phyloP scores from a whole-genome alignment of 805 yeast genomes.

The Metschnikowia proteae region DNA sequence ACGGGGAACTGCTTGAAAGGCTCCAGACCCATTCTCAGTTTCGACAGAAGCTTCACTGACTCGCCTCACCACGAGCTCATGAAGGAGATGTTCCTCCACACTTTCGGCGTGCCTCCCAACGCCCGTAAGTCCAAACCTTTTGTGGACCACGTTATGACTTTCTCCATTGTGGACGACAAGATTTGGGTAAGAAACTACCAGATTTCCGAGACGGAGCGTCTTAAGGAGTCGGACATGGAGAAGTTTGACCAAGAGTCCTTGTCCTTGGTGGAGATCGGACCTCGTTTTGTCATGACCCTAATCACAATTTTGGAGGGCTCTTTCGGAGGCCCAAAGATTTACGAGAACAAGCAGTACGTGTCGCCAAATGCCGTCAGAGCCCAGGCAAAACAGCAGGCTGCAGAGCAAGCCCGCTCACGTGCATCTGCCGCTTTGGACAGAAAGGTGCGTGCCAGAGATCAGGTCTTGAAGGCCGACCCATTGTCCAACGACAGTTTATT shows the following conservation, averaged over 20 bases:
- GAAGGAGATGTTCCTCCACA: slow-evolving; percentile 76
- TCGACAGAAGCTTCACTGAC: slow-evolving; percentile 68
- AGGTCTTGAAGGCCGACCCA: slow-evolving; percentile 75
- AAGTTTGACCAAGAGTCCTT: slow-evolving; percentile 52
- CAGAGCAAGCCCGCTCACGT: slow-evolving; percentile 72
- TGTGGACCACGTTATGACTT: slow-evolving; percentile 90
- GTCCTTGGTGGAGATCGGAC: slow-evolving; percentile 91
- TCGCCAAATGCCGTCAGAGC: slow-evolving; percentile 95
- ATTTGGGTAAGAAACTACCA: slow-evolving; percentile 96
- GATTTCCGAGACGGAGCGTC: slow-evolving; percentile 63
- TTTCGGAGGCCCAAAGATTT: slow-evolving; percentile 95
- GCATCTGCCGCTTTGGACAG: slow-evolving; percentile 74
- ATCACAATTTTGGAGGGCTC: slow-evolving; percentile 93
- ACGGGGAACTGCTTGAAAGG: slow-evolving; percentile 96
- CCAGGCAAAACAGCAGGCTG: slow-evolving; percentile 74
- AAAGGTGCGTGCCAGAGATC: slow-evolving; percentile 72
- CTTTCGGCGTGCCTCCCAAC: slow-evolving; percentile 91
- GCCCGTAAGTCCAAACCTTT: slow-evolving; percentile 94
- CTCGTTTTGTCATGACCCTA: slow-evolving; percentile 88
- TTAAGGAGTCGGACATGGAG: slow-evolving; percentile 47
- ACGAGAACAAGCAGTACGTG: slow-evolving; percentile 94
- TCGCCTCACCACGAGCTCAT: slow-evolving; percentile 67
- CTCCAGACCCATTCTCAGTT: slow-evolving; percentile 88
- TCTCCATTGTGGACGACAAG: slow-evolving; percentile 87
- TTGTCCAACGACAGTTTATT: slow-evolving; percentile 74